Conservation (phyloP, 371 early-diverging fungal genomes). For the Lichtheimia hyalospora region DNA sequence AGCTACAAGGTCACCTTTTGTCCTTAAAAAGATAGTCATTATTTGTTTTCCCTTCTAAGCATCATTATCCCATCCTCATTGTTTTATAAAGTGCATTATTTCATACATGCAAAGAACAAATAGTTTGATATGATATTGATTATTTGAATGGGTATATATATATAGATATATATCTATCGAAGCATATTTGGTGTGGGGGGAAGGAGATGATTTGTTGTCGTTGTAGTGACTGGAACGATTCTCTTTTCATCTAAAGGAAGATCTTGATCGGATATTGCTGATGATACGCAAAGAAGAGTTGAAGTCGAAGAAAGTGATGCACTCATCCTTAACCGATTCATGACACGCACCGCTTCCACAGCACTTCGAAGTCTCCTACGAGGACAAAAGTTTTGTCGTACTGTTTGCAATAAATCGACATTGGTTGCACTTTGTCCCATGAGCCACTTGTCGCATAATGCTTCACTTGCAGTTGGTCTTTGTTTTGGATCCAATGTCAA, state of each 20-base stretch:
- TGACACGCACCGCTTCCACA: slow-evolving; percentile 34
- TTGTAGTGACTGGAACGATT: background rate
- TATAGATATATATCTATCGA: background rate
- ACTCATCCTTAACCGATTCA: slow-evolving; percentile 31
- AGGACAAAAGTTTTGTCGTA: slow-evolving; percentile 67
- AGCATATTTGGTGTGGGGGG: background rate
- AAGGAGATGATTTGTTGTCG: background rate
- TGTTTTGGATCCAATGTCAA: slow-evolving; percentile 71
- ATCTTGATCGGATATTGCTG: background rate
- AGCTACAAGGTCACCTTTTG: slow-evolving; percentile 20
- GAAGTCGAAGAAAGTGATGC: background rate
- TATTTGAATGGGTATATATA: background rate
- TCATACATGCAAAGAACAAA: background rate
- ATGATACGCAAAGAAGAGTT: background rate
- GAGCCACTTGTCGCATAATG: slow-evolving; percentile 86
- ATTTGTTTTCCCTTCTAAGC: no score
- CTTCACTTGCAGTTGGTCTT: slow-evolving; percentile 80
- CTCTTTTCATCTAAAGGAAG: background rate
- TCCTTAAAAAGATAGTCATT: slow-evolving; percentile 3
- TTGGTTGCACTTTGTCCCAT: slow-evolving; percentile 53
- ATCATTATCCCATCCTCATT: background rate
- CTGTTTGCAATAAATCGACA: slow-evolving; percentile 68
- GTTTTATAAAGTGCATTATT: background rate
- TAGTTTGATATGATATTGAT: background rate
- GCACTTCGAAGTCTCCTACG: slow-evolving; percentile 38